Base-by-base conservation (phyloP, 331 rosid genomes). In the Prunus yedoensis region DNA sequence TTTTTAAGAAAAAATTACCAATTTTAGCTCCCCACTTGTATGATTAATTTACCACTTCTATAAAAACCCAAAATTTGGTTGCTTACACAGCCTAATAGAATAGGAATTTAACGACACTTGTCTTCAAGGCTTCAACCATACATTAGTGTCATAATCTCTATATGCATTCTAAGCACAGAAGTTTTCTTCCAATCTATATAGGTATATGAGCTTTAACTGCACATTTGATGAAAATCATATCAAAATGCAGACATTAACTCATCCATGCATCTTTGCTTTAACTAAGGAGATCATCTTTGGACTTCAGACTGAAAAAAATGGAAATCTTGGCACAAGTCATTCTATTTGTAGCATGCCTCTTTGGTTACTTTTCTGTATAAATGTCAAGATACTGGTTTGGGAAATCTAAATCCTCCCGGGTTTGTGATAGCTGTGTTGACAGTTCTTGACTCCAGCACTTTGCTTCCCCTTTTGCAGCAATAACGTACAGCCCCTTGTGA, bases 401-500 rank as follows among this genome's bases (percentile, higher is more conserved):
- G 14, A 38, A 54, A 12, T 6, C 57, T 43, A 38, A 56, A 16
- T 41, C 50, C 68, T 10, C 25, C 49, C 32, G 3, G 62, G 35
- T 52, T 15, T 71, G 75, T 71, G 35, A 54, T 71, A 54, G 21
- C 77, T 45, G 6, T 38, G 43, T 6, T 7, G 43, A 38, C 43
- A 38, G 43, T 46, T 73, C 14, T 18, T 46, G 47, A 74, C 47
- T 61, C 50, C 16, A 8, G 13, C 67, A 23, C 70, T 64, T 46
- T 18, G 72, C 10, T 23, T 17, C 4, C 72, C 85, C 70, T 15
- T 7, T 17, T 74, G 79, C 64, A 2, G 83, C 90, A 92, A 88
- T 25, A 87, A 74, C 13, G 87, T 83, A 58, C 96, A 90, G 58
- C 96, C 97, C 53, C 90, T 89, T 1, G 96, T 90, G 82, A 85